phyloP scores from a whole-genome alignment of 805 yeast species.

The Metschnikowia sp. region DNA sequence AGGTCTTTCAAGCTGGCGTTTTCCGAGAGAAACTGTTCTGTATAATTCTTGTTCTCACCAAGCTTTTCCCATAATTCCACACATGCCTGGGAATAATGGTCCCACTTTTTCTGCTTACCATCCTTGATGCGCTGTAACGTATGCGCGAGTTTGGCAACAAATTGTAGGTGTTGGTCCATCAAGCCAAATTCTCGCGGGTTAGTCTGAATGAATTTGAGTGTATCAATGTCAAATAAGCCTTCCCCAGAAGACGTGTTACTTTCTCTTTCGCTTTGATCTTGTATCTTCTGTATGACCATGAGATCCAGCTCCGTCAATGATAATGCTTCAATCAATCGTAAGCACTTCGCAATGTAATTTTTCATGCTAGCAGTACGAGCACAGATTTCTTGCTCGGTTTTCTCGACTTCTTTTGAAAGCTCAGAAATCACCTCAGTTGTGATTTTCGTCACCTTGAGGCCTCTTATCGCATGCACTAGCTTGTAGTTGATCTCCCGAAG shows the following conservation, averaged over 20 bases:
- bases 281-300: conserved; percentile 29
- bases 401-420: conserved; percentile 25
- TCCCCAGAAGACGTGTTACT: conserved; percentile 16
- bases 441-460: conserved; percentile 36
- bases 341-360: conserved; percentile 22
- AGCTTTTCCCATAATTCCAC: conserved; percentile 54
- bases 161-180: conserved; percentile 31
- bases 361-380: conserved; percentile 24
- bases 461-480: conserved; percentile 33
- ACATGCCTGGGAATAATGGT: conserved; percentile 40
- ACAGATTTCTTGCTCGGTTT: conserved; percentile 24
- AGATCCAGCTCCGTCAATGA: conserved; percentile 34
- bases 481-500: conserved; percentile 38
- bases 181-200: conserved; percentile 42
- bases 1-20: conserved; percentile 47
- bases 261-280: conserved; percentile 8
- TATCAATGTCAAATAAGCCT: conserved; percentile 36
- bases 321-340: conserved; percentile 25
- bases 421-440: conserved; percentile 25
- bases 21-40: conserved; percentile 40
- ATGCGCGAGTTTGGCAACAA: conserved; percentile 28
- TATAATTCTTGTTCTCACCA: conserved; percentile 42
- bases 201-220: conserved; percentile 31
- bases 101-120: conserved; percentile 35
- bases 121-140: conserved; percentile 31